Base-by-base conservation (phyloP, 805 yeast species). In the Wickerhamiella allomyrinae region DNA sequence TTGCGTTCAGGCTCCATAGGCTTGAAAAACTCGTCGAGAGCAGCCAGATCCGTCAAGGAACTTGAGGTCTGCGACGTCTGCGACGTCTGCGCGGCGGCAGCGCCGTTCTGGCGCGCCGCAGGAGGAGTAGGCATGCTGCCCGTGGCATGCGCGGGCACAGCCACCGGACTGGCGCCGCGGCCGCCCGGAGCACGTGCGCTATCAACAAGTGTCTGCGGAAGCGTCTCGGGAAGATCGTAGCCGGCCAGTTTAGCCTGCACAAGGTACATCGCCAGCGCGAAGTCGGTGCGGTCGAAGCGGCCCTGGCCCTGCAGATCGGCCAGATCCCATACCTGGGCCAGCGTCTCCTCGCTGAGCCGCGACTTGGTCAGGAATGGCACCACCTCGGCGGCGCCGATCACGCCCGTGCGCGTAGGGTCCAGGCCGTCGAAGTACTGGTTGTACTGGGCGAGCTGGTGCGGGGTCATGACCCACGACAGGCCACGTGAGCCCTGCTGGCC, bases 271-370 rank as follows among this genome's bases (percentile, higher is more conserved):
- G 97, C 96, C 56, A 91, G 79, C 2, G 93, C 77, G 59, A 91
- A 91, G 59, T 91, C 98, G 49, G 74, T 68, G 53, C 72, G 75
- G 39, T 83, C 70, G 56, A 91, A 85, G 34, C 71, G 71, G 20
- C 95, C 96, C 35, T 82, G 75, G 59, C 85, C 85, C 50, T 83
- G 80, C 47, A 85, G 71, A 58, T 91, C 96, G 8, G 97, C 76
- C 51, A 91, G 68, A 61, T 91, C 98, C 99, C 99, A 91, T 34
- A 89, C 77, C 20, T 75, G 65, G 1, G 97, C 98, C 48, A 91
- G 70, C 17, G 75, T 77, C 40, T 83, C 87, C 54, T 87, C 95
- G 40, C 77, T 71, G 46, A 91, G 71, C 47, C 83, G 81, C 2
- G 97, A 89, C 8, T 91, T 80, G 69, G 84, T 77, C 52, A 91